phyloP scores from a whole-genome alignment of 2,329 filamentous ascomycete genomes.

The Colletotrichum brevisporum region DNA sequence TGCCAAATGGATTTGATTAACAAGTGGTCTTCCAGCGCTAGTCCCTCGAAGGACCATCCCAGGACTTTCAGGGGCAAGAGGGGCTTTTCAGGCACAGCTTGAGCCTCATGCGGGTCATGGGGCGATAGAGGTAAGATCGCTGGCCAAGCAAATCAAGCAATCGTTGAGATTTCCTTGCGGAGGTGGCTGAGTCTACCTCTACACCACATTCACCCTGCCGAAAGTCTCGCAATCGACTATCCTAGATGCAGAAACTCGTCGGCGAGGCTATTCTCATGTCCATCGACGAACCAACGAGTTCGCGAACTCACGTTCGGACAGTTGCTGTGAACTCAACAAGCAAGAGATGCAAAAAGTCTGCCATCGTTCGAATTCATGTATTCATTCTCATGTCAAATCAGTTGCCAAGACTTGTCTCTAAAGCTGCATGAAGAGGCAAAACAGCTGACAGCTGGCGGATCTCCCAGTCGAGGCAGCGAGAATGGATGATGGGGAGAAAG shows the following conservation, averaged over 20 bases:
- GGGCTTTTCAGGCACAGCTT: neutral
- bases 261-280: neutral
- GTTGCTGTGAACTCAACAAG: neutral
- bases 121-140: neutral
- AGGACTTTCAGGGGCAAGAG: neutral
- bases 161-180: neutral
- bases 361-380: no score
- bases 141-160: neutral
- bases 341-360: no score
- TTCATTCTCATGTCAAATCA: neutral
- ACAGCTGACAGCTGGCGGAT: neutral
- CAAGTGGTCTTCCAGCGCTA: neutral
- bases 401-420: constrained; percentile 6
- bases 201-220: constrained; percentile 1
- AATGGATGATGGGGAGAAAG: constrained; percentile 26
- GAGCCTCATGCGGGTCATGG: constrained; percentile 1
- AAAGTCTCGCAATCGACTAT: neutral
- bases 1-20: neutral
- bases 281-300: no score
- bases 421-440: neutral
- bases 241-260: constrained; percentile 1
- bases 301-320: no score
- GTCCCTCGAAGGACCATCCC: neutral
- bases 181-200: constrained; percentile 1
- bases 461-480: neutral